Percentiles rank a stretch among this genome's conserved stretches.
Evolutionary conservation across 116 monocot genomes (phyloP).

Genomic region (Cymodocea nodosa): DNA sequence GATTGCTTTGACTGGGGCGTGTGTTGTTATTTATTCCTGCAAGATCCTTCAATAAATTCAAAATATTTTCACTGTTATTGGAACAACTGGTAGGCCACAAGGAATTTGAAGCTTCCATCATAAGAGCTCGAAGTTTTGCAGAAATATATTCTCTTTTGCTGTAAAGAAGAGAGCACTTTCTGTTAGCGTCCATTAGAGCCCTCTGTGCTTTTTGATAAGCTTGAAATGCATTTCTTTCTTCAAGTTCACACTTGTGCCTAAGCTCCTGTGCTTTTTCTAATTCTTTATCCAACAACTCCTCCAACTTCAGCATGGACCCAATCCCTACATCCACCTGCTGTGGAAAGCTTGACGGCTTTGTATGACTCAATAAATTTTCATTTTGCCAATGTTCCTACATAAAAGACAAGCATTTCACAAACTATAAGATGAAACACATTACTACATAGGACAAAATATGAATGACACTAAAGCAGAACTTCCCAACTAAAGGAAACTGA

Average conservation of each 20-base stretch:
- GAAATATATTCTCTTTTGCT: constrained; percentile 68
- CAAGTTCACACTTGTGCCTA: constrained; percentile 62
- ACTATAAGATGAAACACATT: background rate
- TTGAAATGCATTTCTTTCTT: constrained; percentile 69
- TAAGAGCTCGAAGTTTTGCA: constrained; percentile 25
- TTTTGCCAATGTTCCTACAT: constrained; percentile 2
- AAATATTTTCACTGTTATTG: constrained; percentile 7
- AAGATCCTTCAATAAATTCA: constrained; percentile 5
- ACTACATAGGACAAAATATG: background rate
- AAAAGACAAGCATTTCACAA: constrained; percentile 3
- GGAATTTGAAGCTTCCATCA: constrained; percentile 38
- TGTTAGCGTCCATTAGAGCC: constrained; percentile 63
- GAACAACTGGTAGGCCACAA: constrained; percentile 34
- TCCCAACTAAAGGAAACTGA: too few relatives aligned
- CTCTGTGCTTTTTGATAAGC: constrained; percentile 72
- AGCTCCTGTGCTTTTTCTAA: constrained; percentile 86
- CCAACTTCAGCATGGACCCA: constrained; percentile 46
- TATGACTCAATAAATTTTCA: constrained; percentile 9
- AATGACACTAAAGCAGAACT: background rate
- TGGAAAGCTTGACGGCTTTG: constrained; percentile 7
- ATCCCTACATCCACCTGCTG: constrained; percentile 16
- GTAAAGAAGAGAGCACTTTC: constrained; percentile 56
- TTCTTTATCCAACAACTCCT: constrained; percentile 73
- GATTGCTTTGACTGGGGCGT: constrained; percentile 9
- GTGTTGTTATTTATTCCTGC: constrained; percentile 7